Evolutionary conservation across 2,329 filamentous ascomycete species (phyloP).

Genomic region (Monilinia vaccinii-corymbosi): DNA sequence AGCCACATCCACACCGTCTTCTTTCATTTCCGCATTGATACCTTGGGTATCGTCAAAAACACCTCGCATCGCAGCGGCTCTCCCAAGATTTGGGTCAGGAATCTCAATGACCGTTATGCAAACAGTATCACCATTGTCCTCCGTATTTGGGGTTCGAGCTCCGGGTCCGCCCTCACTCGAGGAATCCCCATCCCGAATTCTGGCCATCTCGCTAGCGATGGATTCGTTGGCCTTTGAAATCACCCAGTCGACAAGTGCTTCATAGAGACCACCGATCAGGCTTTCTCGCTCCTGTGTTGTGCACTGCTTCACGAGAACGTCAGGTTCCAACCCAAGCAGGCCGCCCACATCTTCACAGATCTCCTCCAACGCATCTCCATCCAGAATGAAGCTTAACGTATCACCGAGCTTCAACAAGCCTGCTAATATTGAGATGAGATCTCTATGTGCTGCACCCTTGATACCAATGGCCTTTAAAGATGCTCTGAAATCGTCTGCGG

Average conservation of each 20-base stretch:
- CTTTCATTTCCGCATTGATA: slow-evolving; percentile 96
- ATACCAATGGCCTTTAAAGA: slow-evolving; percentile 89
- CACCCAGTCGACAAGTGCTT: slow-evolving; percentile 91
- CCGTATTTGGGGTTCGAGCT: slow-evolving; percentile 53
- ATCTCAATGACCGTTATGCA: slow-evolving; percentile 83
- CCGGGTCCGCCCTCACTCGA: slow-evolving; percentile 55
- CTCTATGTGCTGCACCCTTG: slow-evolving; percentile 73
- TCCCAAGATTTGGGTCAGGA: slow-evolving; percentile 69
- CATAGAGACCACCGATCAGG: slow-evolving; percentile 80
- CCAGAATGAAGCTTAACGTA: slow-evolving; percentile 73
- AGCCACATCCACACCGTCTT: slow-evolving; percentile 75
- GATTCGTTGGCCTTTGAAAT: slow-evolving; percentile 80
- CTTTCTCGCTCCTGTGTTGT: slow-evolving; percentile 76
- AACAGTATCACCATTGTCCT: slow-evolving; percentile 71
- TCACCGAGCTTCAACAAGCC: slow-evolving; percentile 88
- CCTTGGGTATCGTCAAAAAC: slow-evolving; percentile 89
- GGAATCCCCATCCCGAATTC: slow-evolving; percentile 55
- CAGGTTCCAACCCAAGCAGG: slow-evolving; percentile 78
- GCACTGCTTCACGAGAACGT: slow-evolving; percentile 68
- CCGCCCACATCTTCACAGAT: slow-evolving; percentile 85
- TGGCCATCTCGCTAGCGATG: slow-evolving; percentile 66
- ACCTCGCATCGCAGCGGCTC: slow-evolving; percentile 79
- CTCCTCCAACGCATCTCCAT: slow-evolving; percentile 75
- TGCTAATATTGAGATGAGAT: slow-evolving; percentile 76
- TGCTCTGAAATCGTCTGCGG: slow-evolving; percentile 84